Base-by-base conservation (phyloP, 805 yeast species). In the Wickerhamiella qilinensis region DNA sequence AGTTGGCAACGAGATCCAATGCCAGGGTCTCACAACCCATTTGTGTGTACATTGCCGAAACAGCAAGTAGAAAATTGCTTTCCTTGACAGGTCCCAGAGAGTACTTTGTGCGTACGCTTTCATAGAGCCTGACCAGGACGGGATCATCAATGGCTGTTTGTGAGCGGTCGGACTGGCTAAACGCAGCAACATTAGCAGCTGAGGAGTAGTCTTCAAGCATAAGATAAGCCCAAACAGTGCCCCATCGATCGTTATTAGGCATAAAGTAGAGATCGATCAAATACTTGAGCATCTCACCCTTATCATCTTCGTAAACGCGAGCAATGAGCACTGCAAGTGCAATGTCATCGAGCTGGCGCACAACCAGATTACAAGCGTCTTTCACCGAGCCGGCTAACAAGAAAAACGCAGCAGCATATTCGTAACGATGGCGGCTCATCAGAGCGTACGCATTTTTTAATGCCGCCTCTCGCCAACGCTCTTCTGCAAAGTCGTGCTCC, bases 1-100 rank as follows among this genome's bases (percentile, higher is more conserved):
- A 86, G 43, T 70, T 72, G 35, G 63, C 64, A 1, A 78, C 62
- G 34, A 85, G 54, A 37, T 73, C 67, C 19, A 81, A 52, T 0
- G 85, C 75, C 31, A 88, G 55, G 43, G 75, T 71, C 49, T 86
- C 93, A 58, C 97, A 86, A 0, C 97, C 97, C 94, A 86, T 83
- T 41, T 93, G 64, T 14, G 73, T 66, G 50, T 84, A 81, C 43
- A 84, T 77, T 28, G 68, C 61, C 6, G 80, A 67, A 6, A 77
- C 77, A 44, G 75, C 71, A 11, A 71, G 50, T 14, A 85, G 67
- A 49, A 77, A 75, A 3, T 66, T 62, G 40, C 69, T 72, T 49
- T 88, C 96, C 31, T 76, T 79, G 40, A 63, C 53, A 33, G 68
- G 62, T 40, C 73, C 71, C 30, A 62, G 65, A 30, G 64, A 45